Percentiles rank a stretch among this genome's conserved stretches.
Evolutionary conservation across 495 filamentous ascomycete species (phyloP).

Genomic region (Lichina pygmaea): DNA sequence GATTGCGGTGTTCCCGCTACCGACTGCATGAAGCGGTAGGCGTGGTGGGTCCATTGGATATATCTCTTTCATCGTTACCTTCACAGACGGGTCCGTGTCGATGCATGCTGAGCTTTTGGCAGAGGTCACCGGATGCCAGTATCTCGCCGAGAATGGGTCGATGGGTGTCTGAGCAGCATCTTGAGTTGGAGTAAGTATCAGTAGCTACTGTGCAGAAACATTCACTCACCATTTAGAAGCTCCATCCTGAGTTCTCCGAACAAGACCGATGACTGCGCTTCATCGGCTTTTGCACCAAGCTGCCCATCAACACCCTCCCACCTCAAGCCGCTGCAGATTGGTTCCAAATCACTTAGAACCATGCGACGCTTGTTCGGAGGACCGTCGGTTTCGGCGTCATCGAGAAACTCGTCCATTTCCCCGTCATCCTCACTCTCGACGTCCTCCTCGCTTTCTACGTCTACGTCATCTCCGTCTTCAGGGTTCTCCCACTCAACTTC

Average conservation of each 20-base stretch:
- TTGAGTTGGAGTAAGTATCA: conserved; percentile 1
- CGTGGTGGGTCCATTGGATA: conserved; percentile 14
- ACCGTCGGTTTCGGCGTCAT: conserved; percentile 34
- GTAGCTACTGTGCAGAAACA: not conserved
- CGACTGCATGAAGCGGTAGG: conserved; percentile 11
- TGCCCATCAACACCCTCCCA: conserved; percentile 32
- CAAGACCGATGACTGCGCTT: conserved; percentile 14
- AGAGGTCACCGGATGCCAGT: conserved; percentile 31
- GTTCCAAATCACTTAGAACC: conserved; percentile 42
- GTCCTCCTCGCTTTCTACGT: conserved; percentile 25
- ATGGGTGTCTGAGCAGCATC: conserved; percentile 29
- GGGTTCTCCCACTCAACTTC: conserved; percentile 77
- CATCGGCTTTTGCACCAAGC: not conserved
- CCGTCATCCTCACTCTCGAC: conserved; percentile 19
- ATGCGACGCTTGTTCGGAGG: conserved; percentile 13
- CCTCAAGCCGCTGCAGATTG: conserved; percentile 47
- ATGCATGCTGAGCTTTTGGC: not conserved
- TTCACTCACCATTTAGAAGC: conserved; percentile 34
- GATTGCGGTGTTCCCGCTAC: conserved; percentile 3
- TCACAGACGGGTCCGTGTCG: not conserved
- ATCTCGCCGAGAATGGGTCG: conserved; percentile 58
- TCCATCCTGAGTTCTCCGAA: conserved; percentile 37
- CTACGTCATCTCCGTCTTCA: conserved; percentile 25
- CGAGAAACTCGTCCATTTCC: conserved; percentile 45
- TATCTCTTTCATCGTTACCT: conserved; percentile 4